A percentile compares a stretch with the other conserved stretches of the same genome.
phyloP scores from a whole-genome alignment of 176 grass and related monocot genomes.

The Oropetium thomaeum region DNA sequence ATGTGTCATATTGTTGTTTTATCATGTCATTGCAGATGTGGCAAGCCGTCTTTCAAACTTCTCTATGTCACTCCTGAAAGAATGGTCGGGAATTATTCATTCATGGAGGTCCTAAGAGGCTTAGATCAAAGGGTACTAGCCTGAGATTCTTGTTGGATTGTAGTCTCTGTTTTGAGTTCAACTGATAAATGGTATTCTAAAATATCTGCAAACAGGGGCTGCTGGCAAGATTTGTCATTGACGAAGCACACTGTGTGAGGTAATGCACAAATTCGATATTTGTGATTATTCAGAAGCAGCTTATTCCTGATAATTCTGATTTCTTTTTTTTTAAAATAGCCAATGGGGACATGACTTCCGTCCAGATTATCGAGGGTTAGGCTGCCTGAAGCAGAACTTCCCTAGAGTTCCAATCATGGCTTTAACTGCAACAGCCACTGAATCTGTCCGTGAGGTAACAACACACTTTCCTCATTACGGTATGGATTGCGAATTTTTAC shows the following conservation, averaged over 20 bases:
- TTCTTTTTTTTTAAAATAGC: constrained; percentile 39
- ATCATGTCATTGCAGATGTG: constrained; percentile 46
- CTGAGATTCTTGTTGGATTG: neutral
- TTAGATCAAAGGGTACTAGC: constrained; percentile 77
- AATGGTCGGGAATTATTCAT: constrained; percentile 52
- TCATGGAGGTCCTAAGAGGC: constrained; percentile 64
- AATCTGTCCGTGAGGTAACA: constrained; percentile 66
- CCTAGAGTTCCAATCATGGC: constrained; percentile 76
- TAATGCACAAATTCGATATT: constrained; percentile 30
- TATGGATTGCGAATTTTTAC: neutral
- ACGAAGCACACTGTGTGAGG: constrained; percentile 98
- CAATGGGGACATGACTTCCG: constrained; percentile 97
- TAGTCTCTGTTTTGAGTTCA: neutral
- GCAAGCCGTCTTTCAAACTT: constrained; percentile 70
- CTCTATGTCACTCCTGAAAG: constrained; percentile 93
- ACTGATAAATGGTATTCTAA: neutral
- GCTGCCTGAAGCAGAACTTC: constrained; percentile 91
- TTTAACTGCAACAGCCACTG: constrained; percentile 92
- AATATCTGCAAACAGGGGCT: constrained; percentile 55
- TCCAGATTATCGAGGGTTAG: constrained; percentile 78
- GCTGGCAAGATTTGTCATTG: constrained; percentile 86
- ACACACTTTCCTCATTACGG: neutral
- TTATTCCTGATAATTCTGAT: constrained; percentile 8
- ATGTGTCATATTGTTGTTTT: constrained; percentile 15
- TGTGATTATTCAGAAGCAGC: constrained; percentile 5